Evolutionary conservation across 2,329 filamentous ascomycete genomes (phyloP).

Genomic region (Phialocephala sp.): DNA sequence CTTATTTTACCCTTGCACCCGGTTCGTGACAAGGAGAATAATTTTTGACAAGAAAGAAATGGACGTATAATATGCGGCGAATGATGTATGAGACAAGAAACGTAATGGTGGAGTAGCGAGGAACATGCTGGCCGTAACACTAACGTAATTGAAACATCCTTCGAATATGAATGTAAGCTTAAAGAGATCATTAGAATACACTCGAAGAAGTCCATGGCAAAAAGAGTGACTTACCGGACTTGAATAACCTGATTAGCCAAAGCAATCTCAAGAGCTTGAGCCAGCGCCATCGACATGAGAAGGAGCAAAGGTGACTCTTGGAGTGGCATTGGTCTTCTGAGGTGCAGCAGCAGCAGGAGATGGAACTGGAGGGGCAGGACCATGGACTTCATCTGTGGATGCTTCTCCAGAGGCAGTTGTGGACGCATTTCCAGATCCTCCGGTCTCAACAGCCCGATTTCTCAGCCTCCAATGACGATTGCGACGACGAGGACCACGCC

Average conservation of each 20-base stretch:
- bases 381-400: conserved; percentile 20
- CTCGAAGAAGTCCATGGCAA: neutral
- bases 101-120: neutral
- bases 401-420: conserved; percentile 26
- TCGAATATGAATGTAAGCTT: neutral
- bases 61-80: neutral
- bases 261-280: neutral
- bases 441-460: conserved; percentile 30
- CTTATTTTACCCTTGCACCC: neutral
- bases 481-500: conserved; percentile 30
- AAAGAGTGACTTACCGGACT: neutral
- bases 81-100: neutral
- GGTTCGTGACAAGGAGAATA: neutral
- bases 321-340: neutral
- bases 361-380: conserved; percentile 24
- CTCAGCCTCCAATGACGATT: conserved; percentile 41
- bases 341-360: conserved; percentile 20
- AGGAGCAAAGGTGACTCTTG: conserved; percentile 18
- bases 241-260: neutral
- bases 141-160: neutral
- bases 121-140: neutral
- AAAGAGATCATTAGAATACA: neutral
- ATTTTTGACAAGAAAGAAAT: neutral
- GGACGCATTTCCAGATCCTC: conserved; percentile 20
- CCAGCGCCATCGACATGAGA: neutral